Base-by-base conservation (phyloP, 2,329 filamentous ascomycete genomes). In the Ophiostoma triangulosporum region DNA sequence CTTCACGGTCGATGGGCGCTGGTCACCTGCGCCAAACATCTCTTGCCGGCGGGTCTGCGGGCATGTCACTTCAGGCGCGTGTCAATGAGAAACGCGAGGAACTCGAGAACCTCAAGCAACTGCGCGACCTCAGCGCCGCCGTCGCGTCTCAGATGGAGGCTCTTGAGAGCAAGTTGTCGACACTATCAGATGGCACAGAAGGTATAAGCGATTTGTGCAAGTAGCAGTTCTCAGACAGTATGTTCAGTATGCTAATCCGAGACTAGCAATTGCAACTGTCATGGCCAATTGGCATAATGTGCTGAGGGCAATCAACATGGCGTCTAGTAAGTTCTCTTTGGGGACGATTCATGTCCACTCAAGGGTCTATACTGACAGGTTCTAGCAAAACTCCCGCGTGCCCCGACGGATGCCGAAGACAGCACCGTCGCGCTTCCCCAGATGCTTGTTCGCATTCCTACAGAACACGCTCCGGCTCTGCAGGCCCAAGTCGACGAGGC, bases 221-320 rank as follows among this genome's bases (percentile, higher is more conserved):
- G 15, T 3, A 12, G 38, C 24, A 14, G 3, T 7, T 12, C 20
- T 24, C 38, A 15, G 32, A 12, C 12, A 33, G 32, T 33, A 20
- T 38, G 3, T 38, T 11, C 35, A 5, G 35, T 15, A 22, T 26
- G 36, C 38, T 43, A 14, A 46, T 14, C 14, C 14, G 11, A 29
- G 7, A 4, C 22, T 64, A 88, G 86, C 85, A 56, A 88, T 94
- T 62, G 87, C 88, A 36, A 78, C 83, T n/a, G 87, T 94, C 22
- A 73, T 94, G 64, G 79, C 83, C 52, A 94, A 93, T 66, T 94
- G 88, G 88, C 84, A 90, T 66, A 90, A 88, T 61, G 87, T 94
- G 59, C 74, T 94, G 56, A 76, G 84, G 59, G 86, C 86, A 40
- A 90, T 94, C 63, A 85, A 85, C 63, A 90, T 93, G 85, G 88